A percentile compares a stretch with the other conserved stretches of the same genome.
Conservation (phyloP, 129 eudicot genomes). For the Ambrosia artemisiifolia region DNA sequence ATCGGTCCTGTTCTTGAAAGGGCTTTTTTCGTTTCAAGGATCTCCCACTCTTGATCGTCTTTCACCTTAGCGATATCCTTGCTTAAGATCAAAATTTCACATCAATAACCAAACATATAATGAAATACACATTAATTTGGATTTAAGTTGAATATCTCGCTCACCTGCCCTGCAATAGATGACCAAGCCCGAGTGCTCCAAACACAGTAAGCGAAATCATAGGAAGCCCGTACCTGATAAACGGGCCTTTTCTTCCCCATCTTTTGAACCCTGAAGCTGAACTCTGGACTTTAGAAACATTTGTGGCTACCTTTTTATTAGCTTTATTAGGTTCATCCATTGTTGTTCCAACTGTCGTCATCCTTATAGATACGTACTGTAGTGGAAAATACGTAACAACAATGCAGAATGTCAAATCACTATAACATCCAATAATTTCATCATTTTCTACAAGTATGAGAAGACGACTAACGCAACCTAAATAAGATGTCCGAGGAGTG, state of each 20-base stretch:
- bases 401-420: not conserved
- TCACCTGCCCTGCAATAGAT: slow-evolving; percentile 90
- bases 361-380: slow-evolving; percentile 2
- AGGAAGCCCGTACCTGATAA: slow-evolving; percentile 91
- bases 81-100: slow-evolving; percentile 38
- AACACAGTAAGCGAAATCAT: slow-evolving; percentile 87
- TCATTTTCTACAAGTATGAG: not conserved
- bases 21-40: slow-evolving; percentile 77
- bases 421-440: not conserved
- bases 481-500: not conserved
- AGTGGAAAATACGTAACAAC: slow-evolving; percentile 1
- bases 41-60: slow-evolving; percentile 93
- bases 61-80: slow-evolving; percentile 96
- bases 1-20: slow-evolving; percentile 86
- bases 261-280: slow-evolving; percentile 58
- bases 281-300: slow-evolving; percentile 30
- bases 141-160: not conserved
- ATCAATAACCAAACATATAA: not conserved
- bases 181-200: slow-evolving; percentile 89
- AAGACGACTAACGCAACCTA: not conserved
- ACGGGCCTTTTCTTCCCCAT: slow-evolving; percentile 86
- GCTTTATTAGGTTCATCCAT: slow-evolving; percentile 36
- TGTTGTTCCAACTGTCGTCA: slow-evolving; percentile 38
- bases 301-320: not conserved
- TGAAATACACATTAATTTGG: not conserved